Conservation (phyloP, 257 asterid species). For the Knoxia roxburghii region DNA sequence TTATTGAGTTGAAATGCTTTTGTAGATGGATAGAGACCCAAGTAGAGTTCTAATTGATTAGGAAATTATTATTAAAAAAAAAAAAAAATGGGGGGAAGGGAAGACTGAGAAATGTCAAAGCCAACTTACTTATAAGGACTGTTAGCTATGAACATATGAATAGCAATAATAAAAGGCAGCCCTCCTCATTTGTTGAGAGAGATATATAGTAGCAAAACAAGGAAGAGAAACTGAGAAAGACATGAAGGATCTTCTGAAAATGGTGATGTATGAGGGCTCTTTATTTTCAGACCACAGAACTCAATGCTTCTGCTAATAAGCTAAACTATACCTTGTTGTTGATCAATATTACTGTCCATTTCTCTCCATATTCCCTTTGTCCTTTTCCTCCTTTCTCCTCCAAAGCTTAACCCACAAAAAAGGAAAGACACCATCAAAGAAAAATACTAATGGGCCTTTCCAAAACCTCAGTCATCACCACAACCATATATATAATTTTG, state of each 20-base stretch:
- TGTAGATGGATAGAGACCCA: background rate
- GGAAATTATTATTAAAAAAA: background rate
- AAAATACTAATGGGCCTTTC: background rate
- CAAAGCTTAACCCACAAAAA: constrained; percentile 21
- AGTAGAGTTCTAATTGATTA: background rate
- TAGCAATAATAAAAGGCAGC: background rate
- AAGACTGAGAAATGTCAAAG: background rate
- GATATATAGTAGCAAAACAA: background rate
- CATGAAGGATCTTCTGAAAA: constrained; percentile 24
- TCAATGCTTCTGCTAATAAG: constrained; percentile 18
- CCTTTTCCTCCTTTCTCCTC: constrained; percentile 10
- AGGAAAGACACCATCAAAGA: constrained; percentile 6
- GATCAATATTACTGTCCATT: constrained; percentile 7
- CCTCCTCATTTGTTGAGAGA: no score
- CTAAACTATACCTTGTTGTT: constrained; percentile 22
- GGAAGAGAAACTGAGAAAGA: constrained; percentile 1
- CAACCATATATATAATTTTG: constrained; percentile 22
- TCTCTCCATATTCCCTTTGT: constrained; percentile 18
- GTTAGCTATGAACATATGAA: no score
- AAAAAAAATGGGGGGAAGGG: background rate
- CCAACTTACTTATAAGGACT: background rate
- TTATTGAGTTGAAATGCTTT: background rate
- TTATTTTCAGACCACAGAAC: constrained; percentile 49
- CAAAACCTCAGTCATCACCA: no score
- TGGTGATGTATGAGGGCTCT: constrained; percentile 35